Conservation (phyloP, 495 filamentous ascomycete genomes). For the Annulohypoxylon maeteangense region DNA sequence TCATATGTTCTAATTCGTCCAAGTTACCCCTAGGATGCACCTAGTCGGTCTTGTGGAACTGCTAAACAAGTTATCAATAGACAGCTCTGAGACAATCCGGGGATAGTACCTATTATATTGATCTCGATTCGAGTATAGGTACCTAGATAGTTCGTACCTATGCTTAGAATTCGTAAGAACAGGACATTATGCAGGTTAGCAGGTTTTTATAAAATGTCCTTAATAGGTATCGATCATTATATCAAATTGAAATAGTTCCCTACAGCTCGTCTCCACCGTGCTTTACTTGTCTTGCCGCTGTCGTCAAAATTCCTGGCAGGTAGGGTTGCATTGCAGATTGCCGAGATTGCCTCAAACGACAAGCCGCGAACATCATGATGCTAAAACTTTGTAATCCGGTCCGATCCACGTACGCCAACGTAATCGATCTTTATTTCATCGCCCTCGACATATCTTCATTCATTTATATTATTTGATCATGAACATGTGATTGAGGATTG, state of each 20-base stretch:
- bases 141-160: background rate
- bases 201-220: conserved; percentile 9
- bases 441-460: background rate
- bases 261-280: conserved; percentile 26
- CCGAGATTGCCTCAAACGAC: conserved; percentile 30
- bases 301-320: conserved; percentile 14
- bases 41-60: conserved; percentile 20
- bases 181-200: conserved; percentile 8
- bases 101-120: conserved; percentile 10
- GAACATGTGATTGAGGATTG: background rate
- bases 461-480: background rate
- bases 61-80: conserved; percentile 33
- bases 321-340: conserved; percentile 42
- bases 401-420: conserved; percentile 24
- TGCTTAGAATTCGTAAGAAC: background rate
- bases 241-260: conserved; percentile 13
- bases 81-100: conserved; percentile 20
- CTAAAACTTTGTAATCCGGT: conserved; percentile 16
- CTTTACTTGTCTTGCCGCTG: conserved; percentile 8
- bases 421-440: conserved; percentile 7
- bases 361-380: conserved; percentile 37
- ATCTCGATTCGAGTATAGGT: conserved; percentile 34
- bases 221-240: background rate
- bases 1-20: conserved; percentile 11
- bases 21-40: background rate